phyloP scores from a whole-genome alignment of 1,284 basidiomycete species.

The Cryptococcus hybrid region DNA sequence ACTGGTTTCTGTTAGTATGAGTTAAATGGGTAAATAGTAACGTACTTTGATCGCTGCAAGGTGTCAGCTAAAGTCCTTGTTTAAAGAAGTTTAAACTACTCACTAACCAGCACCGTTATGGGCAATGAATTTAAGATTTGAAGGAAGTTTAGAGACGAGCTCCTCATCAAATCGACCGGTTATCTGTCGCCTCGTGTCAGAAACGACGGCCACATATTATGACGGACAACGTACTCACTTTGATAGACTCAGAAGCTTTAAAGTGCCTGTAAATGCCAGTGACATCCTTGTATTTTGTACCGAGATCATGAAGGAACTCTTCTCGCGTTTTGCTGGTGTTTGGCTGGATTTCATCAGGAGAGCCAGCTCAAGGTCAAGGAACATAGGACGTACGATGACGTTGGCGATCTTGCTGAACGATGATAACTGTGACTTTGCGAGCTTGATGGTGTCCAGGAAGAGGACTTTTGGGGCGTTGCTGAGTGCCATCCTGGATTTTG shows the following conservation, averaged over 20 bases:
- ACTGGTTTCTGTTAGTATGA: conserved; percentile 3
- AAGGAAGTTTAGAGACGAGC: conserved; percentile 14
- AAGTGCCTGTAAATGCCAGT: conserved; percentile 29
- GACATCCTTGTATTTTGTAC: conserved; percentile 16
- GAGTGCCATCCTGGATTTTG: not conserved
- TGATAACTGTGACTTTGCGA: conserved; percentile 19
- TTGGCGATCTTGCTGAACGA: conserved; percentile 11
- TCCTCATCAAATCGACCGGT: conserved; percentile 28
- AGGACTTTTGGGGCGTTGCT: conserved; percentile 21
- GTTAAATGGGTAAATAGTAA: not conserved
- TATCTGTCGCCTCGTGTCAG: conserved; percentile 6
- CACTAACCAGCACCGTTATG: conserved; percentile 30
- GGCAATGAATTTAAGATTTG: conserved; percentile 17
- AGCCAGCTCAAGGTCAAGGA: not conserved
- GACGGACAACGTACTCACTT: conserved; percentile 9
- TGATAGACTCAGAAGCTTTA: conserved; percentile 28
- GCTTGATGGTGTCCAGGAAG: conserved; percentile 25
- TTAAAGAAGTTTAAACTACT: not conserved
- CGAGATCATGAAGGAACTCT: conserved; percentile 22
- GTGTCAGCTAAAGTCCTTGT: not conserved
- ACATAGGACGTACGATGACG: conserved; percentile 16
- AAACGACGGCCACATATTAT: too few species aligned
- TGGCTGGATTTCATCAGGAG: conserved; percentile 4
- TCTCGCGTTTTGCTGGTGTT: conserved; percentile 16
- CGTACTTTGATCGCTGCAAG: conserved; percentile 17